Evolutionary conservation across 1,284 basidiomycete species (phyloP).

Genomic region (Moniliella sp.): DNA sequence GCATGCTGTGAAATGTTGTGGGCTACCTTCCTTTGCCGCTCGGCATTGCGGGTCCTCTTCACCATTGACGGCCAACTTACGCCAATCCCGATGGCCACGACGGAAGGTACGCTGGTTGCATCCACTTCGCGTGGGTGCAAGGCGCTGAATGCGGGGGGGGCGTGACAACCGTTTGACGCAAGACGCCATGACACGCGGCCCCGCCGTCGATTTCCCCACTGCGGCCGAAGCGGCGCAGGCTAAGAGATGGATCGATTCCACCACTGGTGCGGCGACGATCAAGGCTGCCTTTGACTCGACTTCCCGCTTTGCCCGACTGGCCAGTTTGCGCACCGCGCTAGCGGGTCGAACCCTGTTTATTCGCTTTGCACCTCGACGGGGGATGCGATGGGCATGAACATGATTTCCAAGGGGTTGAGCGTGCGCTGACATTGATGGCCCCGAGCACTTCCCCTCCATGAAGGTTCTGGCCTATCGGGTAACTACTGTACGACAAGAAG

Average conservation of each 20-base stretch:
- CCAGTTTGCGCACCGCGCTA: slow-evolving; percentile 24
- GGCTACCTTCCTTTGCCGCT: no score
- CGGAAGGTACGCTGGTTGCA: slow-evolving; percentile 90
- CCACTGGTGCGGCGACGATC: slow-evolving; percentile 55
- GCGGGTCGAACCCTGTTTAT: slow-evolving; percentile 54
- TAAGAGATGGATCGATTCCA: slow-evolving; percentile 68
- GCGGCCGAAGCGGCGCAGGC: slow-evolving; percentile 59
- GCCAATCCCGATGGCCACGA: slow-evolving; percentile 96
- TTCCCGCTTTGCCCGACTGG: slow-evolving; percentile 27
- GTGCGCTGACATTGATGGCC: slow-evolving; percentile 62
- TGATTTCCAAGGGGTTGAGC: slow-evolving; percentile 51
- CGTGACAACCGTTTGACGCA: slow-evolving; percentile 77
- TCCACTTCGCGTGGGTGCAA: slow-evolving; percentile 94
- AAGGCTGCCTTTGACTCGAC: slow-evolving; percentile 81
- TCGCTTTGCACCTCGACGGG: slow-evolving; percentile 89
- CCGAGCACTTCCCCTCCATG: slow-evolving; percentile 69
- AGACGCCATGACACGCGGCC: slow-evolving; percentile 94
- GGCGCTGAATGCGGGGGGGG: slow-evolving; percentile 82
- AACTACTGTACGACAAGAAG: slow-evolving; percentile 99
- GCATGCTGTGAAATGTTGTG: slow-evolving; percentile 98
- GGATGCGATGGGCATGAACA: slow-evolving; percentile 99
- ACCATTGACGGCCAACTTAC: slow-evolving; percentile 65
- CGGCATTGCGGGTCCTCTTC: no score
- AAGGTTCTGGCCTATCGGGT: slow-evolving; percentile 75
- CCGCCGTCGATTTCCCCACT: slow-evolving; percentile 81